Evolutionary conservation across 1,284 basidiomycete species (phyloP).

Genomic region (Ceratobasidium sp.): DNA sequence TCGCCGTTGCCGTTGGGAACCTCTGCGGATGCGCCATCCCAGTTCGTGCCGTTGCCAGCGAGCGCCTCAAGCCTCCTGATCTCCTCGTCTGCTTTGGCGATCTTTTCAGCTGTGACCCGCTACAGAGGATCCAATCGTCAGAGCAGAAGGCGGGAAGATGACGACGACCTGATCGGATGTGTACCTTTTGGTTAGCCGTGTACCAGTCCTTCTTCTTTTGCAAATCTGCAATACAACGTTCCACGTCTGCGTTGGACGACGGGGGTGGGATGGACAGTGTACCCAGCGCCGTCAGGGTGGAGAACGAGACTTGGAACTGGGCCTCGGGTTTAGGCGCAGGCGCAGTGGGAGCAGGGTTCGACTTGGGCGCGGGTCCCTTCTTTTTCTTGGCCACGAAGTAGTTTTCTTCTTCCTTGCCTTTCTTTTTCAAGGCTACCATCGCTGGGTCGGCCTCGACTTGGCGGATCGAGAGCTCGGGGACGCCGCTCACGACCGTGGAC

Average conservation of each 20-base stretch:
- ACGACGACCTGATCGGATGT: constrained; percentile 51
- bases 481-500: constrained; percentile 67
- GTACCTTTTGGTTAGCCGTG: constrained; percentile 65
- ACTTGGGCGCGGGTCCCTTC: constrained; percentile 63
- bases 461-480: constrained; percentile 86
- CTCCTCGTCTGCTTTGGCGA: constrained; percentile 82
- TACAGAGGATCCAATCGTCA: constrained; percentile 50
- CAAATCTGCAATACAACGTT: constrained; percentile 88
- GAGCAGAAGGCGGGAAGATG: constrained; percentile 55
- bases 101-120: constrained; percentile 73
- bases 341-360: constrained; percentile 54
- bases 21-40: constrained; percentile 50
- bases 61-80: constrained; percentile 69
- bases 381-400: constrained; percentile 86
- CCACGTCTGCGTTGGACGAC: constrained; percentile 77
- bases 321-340: constrained; percentile 51
- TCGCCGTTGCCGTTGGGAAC: constrained; percentile 62
- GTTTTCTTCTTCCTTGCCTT: constrained; percentile 82
- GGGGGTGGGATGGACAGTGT: constrained; percentile 93
- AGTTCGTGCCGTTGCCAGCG: constrained; percentile 50
- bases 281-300: constrained; percentile 88
- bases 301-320: constrained; percentile 83
- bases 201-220: constrained; percentile 97
- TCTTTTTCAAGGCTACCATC: constrained; percentile 89
- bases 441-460: constrained; percentile 83